Base-by-base conservation (phyloP, 192 early-diverging fungal genomes). In the Linnemannia exigua region DNA sequence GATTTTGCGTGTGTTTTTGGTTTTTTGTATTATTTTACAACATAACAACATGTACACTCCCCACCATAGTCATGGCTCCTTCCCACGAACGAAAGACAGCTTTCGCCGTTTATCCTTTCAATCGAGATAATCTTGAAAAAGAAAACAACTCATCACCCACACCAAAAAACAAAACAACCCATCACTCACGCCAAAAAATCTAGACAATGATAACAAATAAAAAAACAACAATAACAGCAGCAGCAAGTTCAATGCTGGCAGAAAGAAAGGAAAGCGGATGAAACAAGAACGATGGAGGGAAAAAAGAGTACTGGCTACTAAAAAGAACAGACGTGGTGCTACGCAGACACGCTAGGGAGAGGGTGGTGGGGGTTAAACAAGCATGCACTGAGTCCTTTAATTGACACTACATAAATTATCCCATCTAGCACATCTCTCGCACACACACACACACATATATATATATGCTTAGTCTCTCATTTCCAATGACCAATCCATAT, bases 101-200 rank as follows among this genome's bases (percentile, higher is more conserved):
- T 63, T 63, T 63, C 11, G 58, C 58, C 58, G 58, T 63, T 63
- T 63, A 11, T 63, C 58, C 58, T 44, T 9, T 44, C 58, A 63
- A 63, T 63, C 58, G 58, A 63, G 58, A 63, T 63, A 31, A 63
- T 63, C 58, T 63, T 25, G 31, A 31, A 61, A 63, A 63, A n/a
- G n/a, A 25, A 63, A 63, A 22, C 58, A 63, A 15, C 58, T 3
- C 16, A 41, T 22, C 41, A 44, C 41, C 41, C 41, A 44, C 41
- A 44, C 5, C 3, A 44, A 44, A n/a, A 31, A 33, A 25, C 25
- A 63, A 28, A 61, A 61, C 8, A 63, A 12, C 28, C 22, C 11
- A 54, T 25, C 50, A 52, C 19, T 5, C 17, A 5, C 50, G 0
- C 46, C 46, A 52, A 52, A 20, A 16, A 52, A 22, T 22, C 17